Base-by-base conservation (phyloP, 345 rosid genomes). In the Aegle marmelos region DNA sequence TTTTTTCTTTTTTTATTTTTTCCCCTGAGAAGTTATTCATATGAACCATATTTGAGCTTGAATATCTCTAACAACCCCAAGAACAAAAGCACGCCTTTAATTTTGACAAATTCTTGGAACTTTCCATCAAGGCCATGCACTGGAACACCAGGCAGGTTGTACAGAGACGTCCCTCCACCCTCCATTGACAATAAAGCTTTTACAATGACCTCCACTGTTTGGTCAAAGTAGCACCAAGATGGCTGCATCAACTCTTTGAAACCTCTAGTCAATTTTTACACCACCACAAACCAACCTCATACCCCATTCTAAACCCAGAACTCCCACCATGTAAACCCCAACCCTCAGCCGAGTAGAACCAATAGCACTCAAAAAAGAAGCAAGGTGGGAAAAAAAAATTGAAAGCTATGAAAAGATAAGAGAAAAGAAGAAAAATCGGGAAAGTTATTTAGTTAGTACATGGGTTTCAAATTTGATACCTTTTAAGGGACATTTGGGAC, bases 141-240 rank as follows among this genome's bases (percentile, higher is more conserved):
- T 7, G 4, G 78, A 45, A 93, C 89, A 97, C 87, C 92, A 0
- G 99, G 98, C 17, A 98, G 99, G 21, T 85, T 96, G 81, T 96
- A 96, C 80, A 97, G 98, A 24, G 98, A 94, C 58, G 97, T 96
- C 13, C 98, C 99, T 73, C 99, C 98, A 22, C 98, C 97, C 22
- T 86, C 94, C 7, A 95, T 90, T 57, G 97, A 94, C 59, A 95
- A 92, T 54, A 93, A 95, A 70, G 85, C 97, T 48, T 79, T 80
- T 27, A 79, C 85, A 36, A 88, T 87, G 4, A 7, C 90, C 80
- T 72, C 95, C 33, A 77, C 89, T 67, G 94, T 90, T n/a, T 96
- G 98, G 98, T 94, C 99, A 24, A 45, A 87, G 88, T 83, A 88
- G 86, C 80, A 81, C 93, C 56, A 90, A 90, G 76, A 92, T 94